phyloP scores from a whole-genome alignment of 1,284 basidiomycete species.

The Inonotus hispidus region DNA sequence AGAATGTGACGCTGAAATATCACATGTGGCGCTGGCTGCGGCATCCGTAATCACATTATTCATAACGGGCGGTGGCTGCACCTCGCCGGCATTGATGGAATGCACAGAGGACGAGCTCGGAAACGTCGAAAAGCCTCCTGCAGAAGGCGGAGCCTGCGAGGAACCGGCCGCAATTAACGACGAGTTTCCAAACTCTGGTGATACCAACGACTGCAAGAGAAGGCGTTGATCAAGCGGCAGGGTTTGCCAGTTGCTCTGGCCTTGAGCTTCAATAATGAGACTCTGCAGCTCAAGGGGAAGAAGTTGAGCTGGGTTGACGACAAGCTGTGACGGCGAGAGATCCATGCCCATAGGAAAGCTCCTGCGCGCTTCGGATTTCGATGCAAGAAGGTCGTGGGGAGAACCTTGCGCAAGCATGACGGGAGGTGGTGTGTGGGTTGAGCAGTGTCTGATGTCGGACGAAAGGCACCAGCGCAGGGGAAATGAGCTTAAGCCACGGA shows the following conservation, averaged over 20 bases:
- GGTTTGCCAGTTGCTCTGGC: background rate
- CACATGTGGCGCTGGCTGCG: background rate
- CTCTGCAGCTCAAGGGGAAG: background rate
- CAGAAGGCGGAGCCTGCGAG: background rate
- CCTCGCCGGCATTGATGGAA: background rate
- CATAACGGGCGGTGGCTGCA: background rate
- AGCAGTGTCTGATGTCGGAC: no score
- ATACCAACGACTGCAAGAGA: background rate
- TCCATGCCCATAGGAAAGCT: background rate
- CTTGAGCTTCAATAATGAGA: background rate
- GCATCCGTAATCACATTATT: background rate
- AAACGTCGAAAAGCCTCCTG: background rate
- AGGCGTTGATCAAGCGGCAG: background rate
- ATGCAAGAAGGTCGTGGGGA: background rate
- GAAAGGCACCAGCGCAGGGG: background rate
- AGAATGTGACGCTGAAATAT: background rate
- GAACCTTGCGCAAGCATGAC: background rate
- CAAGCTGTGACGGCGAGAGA: background rate
- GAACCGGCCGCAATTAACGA: background rate
- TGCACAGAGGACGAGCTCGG: background rate
- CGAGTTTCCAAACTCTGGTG: background rate
- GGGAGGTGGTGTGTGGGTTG: background rate
- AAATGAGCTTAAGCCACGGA: background rate
- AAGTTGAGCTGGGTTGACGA: background rate
- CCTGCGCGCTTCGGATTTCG: background rate